Base-by-base conservation (phyloP, 768 basidiomycete species). In the Tulasnella sp. region DNA sequence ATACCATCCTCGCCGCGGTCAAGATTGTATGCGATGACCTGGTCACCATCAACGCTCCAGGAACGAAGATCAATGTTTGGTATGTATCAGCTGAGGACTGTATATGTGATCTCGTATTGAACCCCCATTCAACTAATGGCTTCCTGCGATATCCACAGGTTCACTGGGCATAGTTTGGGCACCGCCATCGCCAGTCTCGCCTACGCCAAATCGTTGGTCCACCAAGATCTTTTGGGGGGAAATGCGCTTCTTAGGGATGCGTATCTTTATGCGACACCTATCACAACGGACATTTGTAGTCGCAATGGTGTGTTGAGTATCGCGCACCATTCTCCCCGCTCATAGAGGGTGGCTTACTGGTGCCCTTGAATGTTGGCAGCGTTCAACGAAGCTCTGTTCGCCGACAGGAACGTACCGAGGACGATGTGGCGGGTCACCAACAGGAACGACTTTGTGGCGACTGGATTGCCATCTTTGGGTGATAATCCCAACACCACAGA, bases 211-310 rank as follows among this genome's bases (percentile, higher is more conserved):
- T 31, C 57, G 12, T 34, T 59, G 21, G 31, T 49, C 45, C 42
- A 19, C 19, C 4, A 9, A 9, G 56, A 52, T 2, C 45, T 48
- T 10, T 30, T 53, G 1, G 60, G 48, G 15, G 50, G 43, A 19
- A 53, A 29, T 19, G 53, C 57, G 9, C n/a, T 45, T 10, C 43
- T 66, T 31, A 63, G 65, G 17, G 63, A 66, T 49, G 65, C 65
- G n/a, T 66, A 66, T 49, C 41, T 66, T 11, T 66, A 66, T 44
- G 65, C 65, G 8, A 59, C 65, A 17, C 63, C 63, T 7, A 59
- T 64, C 9, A 59, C 56, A 7, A 53, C 29, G 17, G 60, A 62
- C 27, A 31, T 50, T 19, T 0, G 45, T 19, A 56, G 51, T 30
- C 53, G 63, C 1, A 57, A 64, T 55, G 62, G 49, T 57, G 42